Conservation (phyloP, 768 basidiomycete genomes). For the Boletellus sp. region DNA sequence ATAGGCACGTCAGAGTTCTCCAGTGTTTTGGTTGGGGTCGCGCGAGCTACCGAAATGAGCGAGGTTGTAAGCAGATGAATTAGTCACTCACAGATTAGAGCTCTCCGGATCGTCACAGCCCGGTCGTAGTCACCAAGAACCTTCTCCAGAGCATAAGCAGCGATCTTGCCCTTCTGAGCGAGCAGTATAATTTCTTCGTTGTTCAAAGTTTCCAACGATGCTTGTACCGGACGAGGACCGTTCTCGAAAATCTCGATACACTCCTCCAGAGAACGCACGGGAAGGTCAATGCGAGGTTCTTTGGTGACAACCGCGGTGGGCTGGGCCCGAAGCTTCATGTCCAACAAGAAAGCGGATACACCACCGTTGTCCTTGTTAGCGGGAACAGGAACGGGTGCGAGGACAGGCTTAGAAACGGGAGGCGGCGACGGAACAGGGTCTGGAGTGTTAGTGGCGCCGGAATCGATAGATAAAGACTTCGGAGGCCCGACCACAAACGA, state of each 20-base stretch:
- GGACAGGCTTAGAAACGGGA: conserved; percentile 13
- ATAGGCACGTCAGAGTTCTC: conserved; percentile 82
- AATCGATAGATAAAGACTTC: conserved; percentile 13
- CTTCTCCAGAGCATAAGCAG: conserved; percentile 94
- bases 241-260: conserved; percentile 78
- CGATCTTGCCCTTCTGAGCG: conserved; percentile 88
- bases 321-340: conserved; percentile 34
- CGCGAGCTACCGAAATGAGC: conserved; percentile 56
- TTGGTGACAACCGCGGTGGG: conserved; percentile 12
- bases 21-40: conserved; percentile 77
- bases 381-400: conserved; percentile 24
- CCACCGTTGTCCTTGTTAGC: conserved; percentile 18
- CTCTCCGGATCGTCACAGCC: conserved; percentile 82
- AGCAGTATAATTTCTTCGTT: conserved; percentile 93
- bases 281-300: conserved; percentile 10
- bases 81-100: conserved; percentile 73
- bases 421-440: conserved; percentile 15
- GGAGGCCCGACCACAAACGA: conserved; percentile 27
- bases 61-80: conserved; percentile 1
- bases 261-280: conserved; percentile 62
- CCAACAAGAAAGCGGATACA: conserved; percentile 28
- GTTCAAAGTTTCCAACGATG: conserved; percentile 58
- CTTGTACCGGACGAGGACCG: conserved; percentile 58
- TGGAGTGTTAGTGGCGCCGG: conserved; percentile 16
- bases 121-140: conserved; percentile 84